Base-by-base conservation (phyloP, 495 filamentous ascomycete species). In the Rhypophila decipiens region DNA sequence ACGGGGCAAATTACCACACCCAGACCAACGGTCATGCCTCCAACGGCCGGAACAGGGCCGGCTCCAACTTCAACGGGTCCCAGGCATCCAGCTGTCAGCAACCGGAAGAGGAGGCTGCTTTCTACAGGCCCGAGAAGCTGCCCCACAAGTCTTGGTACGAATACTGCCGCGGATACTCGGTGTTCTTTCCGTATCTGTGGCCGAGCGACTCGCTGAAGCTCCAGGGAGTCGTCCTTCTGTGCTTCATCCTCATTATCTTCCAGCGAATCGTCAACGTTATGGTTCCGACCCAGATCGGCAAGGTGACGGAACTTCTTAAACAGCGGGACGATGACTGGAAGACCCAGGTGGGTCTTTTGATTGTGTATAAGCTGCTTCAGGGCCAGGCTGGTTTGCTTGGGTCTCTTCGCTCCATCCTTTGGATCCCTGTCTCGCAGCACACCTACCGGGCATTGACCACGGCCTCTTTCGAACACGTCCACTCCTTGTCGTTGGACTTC, bases 141-240 rank as follows among this genome's bases (percentile, higher is more conserved):
- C 66, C 65, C 0, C 64, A 60, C 44, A 67, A 67, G 51, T 65
- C 66, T 5, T 72, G 66, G 66, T 67, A 60, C 52, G 93, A 96
- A 61, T 98, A 98, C 60, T 68, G 91, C 41, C 81, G 82, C 48
- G 86, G 87, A 17, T 97, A 95, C 63, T 83, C 80, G 15, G 70
- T 95, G 19, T 94, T 97, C 67, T 90, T 95, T 65, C 90, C 89
- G 0, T 97, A 95, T 58, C 79, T 96, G 35, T 97, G 91, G 91
- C 91, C 88, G 13, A 83, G 79, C 47, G 88, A 88, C 55, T 80
- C 86, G 21, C 65, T 71, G 27, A 71, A 69, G 52, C 72, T 96
- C 19, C 85, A 96, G 68, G 41, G 86, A 20, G 69, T 86, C 34
- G 86, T 93, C n/a, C 50, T 94, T 3, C 49, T 87, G 31, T 96